These are phyloP conservation scores for Coemansia sp. DNA, from an alignment of 192 early-diverging fungal genomes.

Conservation along the genomic window DNA sequence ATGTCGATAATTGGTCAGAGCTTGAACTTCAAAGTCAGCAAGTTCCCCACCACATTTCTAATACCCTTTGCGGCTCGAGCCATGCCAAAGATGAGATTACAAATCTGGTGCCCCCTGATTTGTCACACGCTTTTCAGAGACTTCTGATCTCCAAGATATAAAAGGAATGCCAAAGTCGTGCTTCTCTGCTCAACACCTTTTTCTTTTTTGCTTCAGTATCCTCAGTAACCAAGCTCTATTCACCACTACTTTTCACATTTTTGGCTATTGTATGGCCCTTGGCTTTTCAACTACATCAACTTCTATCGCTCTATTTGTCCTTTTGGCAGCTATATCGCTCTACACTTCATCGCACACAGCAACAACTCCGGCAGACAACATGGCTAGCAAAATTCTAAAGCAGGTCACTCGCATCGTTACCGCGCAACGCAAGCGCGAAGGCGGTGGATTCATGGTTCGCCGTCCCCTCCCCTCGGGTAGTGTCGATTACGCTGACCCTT, in stretches of 20 bases:
- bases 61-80: not conserved
- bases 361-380: slow-evolving; percentile 11
- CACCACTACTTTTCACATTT: not conserved
- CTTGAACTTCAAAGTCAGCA: not conserved
- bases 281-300: slow-evolving; percentile 15
- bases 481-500: slow-evolving; percentile 81
- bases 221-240: not conserved
- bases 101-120: not conserved
- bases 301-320: slow-evolving; percentile 38
- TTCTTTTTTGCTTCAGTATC: slow-evolving; percentile 4
- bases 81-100: not conserved
- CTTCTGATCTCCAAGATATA: not conserved
- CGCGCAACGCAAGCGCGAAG: slow-evolving; percentile 65
- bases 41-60: not conserved
- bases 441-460: slow-evolving; percentile 80
- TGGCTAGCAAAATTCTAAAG: slow-evolving; percentile 45
- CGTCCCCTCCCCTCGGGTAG: slow-evolving; percentile 69
- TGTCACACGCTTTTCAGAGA: not conserved
- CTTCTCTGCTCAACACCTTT: not conserved
- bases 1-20: not conserved
- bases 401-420: slow-evolving; percentile 47
- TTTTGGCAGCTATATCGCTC: slow-evolving; percentile 36
- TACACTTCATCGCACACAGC: slow-evolving; percentile 15
- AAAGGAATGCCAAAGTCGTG: not conserved
- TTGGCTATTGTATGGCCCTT: slow-evolving; percentile 23